Conservation (phyloP, 441 rosid species). For the Theobroma grandiflorum region DNA sequence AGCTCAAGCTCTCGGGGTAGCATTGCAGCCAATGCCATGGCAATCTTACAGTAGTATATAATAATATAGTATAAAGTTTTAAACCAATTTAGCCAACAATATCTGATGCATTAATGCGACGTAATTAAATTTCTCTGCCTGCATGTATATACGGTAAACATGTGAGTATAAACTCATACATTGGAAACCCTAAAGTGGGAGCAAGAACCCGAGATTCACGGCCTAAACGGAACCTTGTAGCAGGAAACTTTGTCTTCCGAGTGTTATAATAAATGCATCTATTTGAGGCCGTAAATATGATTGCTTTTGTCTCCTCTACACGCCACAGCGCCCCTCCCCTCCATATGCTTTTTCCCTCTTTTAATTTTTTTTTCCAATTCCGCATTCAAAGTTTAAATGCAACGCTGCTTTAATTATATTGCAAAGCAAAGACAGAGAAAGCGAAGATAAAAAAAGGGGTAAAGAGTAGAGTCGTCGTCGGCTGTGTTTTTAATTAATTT, state of each 20-base stretch:
- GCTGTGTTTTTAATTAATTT: background rate
- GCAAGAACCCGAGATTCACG: slow-evolving; percentile 53
- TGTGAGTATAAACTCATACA: slow-evolving; percentile 28
- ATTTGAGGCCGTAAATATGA: slow-evolving; percentile 32
- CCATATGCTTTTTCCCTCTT: background rate
- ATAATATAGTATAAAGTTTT: background rate
- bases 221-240: slow-evolving; percentile 3
- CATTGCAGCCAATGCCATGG: background rate
- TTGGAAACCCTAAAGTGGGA: slow-evolving; percentile 38
- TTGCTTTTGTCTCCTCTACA: slow-evolving; percentile 46
- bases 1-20: background rate
- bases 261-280: background rate
- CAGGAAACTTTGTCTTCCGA: slow-evolving; percentile 17
- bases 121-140: background rate
- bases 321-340: slow-evolving; percentile 9
- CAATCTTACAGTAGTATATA: background rate
- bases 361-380: background rate
- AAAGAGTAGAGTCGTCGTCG: background rate
- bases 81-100: background rate
- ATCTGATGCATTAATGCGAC: background rate
- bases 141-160: slow-evolving; percentile 12
- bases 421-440: too few relatives aligned
- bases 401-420: background rate
- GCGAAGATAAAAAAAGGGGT: too few relatives aligned
- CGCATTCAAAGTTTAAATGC: background rate